Conservation (phyloP, 2,329 filamentous ascomycete species). For the Neofusicoccum parvum region DNA sequence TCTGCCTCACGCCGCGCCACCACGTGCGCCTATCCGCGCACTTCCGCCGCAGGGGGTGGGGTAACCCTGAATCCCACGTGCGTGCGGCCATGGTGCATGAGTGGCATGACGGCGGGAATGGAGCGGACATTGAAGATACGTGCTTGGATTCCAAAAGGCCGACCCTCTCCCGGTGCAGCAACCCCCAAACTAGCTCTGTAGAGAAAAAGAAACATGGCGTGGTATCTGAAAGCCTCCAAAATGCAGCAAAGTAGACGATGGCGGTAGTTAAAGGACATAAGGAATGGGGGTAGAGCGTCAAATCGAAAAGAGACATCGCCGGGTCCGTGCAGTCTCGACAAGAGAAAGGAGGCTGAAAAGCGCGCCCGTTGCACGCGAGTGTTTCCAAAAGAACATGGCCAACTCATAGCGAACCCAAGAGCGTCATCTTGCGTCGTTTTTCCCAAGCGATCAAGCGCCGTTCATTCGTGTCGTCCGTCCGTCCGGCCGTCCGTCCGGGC, state of each 20-base stretch:
- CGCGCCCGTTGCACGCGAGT: background rate
- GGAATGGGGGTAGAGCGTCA: background rate
- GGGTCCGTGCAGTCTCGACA: background rate
- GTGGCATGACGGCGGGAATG: background rate
- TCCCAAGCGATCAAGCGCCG: background rate
- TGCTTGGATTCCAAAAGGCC: constrained; percentile 11
- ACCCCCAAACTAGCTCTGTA: constrained; percentile 4
- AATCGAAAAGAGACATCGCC: background rate
- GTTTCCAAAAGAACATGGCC: background rate
- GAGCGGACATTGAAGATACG: background rate
- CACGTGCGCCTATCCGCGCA: constrained; percentile 6
- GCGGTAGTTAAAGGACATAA: background rate
- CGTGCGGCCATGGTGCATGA: background rate
- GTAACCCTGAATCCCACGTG: constrained; percentile 11
- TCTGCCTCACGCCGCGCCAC: constrained; percentile 1
- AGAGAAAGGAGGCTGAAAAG: background rate
- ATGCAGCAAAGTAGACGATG: background rate
- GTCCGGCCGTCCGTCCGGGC: background rate
- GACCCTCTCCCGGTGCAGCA: background rate
- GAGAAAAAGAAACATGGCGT: constrained; percentile 16
- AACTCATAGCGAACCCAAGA: background rate
- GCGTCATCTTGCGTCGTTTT: background rate
- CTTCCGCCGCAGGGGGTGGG: constrained; percentile 10
- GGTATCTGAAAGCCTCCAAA: constrained; percentile 16
- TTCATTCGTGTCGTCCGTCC: constrained; percentile 6